Base-by-base conservation (phyloP, 1,284 basidiomycete species). In the Inonotus obliquus region DNA sequence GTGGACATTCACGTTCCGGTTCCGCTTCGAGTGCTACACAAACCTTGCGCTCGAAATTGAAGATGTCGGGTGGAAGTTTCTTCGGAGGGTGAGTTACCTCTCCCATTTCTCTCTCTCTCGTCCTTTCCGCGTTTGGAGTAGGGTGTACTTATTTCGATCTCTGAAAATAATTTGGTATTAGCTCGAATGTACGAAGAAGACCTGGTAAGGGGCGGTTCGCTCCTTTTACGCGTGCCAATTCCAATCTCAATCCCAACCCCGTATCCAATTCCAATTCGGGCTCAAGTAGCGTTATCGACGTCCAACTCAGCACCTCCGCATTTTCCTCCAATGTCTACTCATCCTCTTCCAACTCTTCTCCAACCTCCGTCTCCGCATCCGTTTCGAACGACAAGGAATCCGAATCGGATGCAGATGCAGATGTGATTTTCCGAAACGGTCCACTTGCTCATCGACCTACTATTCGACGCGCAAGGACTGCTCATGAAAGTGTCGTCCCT, bases 41-140 rank as follows among this genome's bases (percentile, higher is more conserved):
- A 11, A 48, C 54, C 4, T 37, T 61, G 32, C 39, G 52, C 21
- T 61, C 54, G 19, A 61, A 55, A 51, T 35, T 63, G 49, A 48
- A 45, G 39, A 51, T 58, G 57, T 59, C 51, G 13, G 61, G 61
- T n/a, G 53, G 61, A 23, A 41, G 61, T n/a, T 63, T 63, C 61
- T 63, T 63, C 45, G 61, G 61, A 51, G 58, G 38, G 48, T 57
- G 59, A 49, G 25, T n/a, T 2, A 13, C 21, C 23, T 29, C 32
- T 32, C 29, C 27, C 29, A 14, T 41, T 19, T 25, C 17, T 56
- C 23, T 14, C 38, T 39, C 21, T 49, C n/a, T n/a, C n/a, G 19
- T 13, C 39, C 19, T 57, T 9, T 32, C 7, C 1, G 11, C 38
- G 7, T 39, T 44, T 21, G 7, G 17, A 17, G 2, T 1, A 7